Evolutionary conservation across 1,284 basidiomycete species (phyloP).

Genomic region (Bondarzewia mesenterica): DNA sequence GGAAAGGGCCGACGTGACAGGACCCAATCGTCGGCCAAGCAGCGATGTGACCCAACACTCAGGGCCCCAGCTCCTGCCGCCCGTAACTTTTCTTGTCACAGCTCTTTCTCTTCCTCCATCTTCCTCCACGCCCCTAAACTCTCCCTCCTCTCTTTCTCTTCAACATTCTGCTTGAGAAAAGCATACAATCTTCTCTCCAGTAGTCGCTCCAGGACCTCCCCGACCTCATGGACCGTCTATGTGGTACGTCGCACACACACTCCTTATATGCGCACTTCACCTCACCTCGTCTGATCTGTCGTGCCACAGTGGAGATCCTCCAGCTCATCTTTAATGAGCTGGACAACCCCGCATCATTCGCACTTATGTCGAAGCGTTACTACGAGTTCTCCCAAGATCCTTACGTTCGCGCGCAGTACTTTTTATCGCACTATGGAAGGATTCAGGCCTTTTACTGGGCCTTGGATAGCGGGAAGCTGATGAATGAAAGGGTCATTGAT

Average conservation of each 20-base stretch:
- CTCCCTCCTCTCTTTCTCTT: not conserved
- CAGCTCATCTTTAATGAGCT: slow-evolving; percentile 67
- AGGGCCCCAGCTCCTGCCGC: not conserved
- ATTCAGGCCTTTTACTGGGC: slow-evolving; percentile 66
- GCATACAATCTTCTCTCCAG: not conserved
- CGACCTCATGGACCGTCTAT: slow-evolving; percentile 14
- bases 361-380: slow-evolving; percentile 48
- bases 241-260: slow-evolving; percentile 12
- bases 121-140: not conserved
- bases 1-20: not conserved
- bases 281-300: slow-evolving; percentile 1
- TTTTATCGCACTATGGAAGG: slow-evolving; percentile 60
- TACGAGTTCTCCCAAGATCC: slow-evolving; percentile 59
- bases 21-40: not conserved
- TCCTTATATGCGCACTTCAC: not conserved
- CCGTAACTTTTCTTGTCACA: not conserved
- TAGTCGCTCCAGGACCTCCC: not conserved
- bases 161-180: not conserved
- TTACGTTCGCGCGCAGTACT: slow-evolving; percentile 68
- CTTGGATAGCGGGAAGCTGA: slow-evolving; percentile 54
- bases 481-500: slow-evolving; percentile 60
- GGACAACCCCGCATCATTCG: slow-evolving; percentile 51
- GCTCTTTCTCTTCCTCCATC: not conserved
- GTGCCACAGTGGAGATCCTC: slow-evolving; percentile 55
- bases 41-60: not conserved